Evolutionary conservation across 2,329 filamentous ascomycete species (phyloP).

Genomic region (Diaporthe vaccinii): DNA sequence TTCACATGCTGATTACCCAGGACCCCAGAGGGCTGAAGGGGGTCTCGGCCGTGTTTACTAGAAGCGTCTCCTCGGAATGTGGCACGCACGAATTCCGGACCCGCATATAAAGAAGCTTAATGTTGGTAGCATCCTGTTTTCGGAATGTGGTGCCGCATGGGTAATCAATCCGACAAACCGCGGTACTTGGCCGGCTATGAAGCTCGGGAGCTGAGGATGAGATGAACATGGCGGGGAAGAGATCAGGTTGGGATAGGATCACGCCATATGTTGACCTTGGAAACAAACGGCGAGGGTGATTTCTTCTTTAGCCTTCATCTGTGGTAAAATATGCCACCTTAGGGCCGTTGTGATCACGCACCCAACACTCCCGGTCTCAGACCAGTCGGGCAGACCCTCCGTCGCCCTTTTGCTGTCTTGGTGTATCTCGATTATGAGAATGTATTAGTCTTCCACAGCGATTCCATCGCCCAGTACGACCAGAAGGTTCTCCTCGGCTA

Average conservation of each 20-base stretch:
- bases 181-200: slow-evolving; percentile 11
- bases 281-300: neutral
- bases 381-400: neutral
- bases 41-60: slow-evolving; percentile 10
- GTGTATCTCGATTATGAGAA: neutral
- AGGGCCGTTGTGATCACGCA: neutral
- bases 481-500: neutral
- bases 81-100: neutral
- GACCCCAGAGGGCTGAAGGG: neutral
- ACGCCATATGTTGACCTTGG: neutral
- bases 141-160: slow-evolving; percentile 24
- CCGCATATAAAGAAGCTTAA: slow-evolving; percentile 22
- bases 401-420: neutral
- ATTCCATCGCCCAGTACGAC: neutral
- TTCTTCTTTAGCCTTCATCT: neutral
- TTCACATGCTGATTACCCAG: neutral
- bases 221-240: neutral
- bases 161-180: slow-evolving; percentile 19
- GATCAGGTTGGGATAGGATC: neutral
- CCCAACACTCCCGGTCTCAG: neutral
- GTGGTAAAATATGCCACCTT: neutral
- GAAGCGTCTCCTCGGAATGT: slow-evolving; percentile 15
- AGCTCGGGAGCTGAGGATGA: neutral
- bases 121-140: neutral
- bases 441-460: neutral